Evolutionary conservation across 148 eudicot genomes (phyloP).

Genomic region (Limonium bicolor): DNA sequence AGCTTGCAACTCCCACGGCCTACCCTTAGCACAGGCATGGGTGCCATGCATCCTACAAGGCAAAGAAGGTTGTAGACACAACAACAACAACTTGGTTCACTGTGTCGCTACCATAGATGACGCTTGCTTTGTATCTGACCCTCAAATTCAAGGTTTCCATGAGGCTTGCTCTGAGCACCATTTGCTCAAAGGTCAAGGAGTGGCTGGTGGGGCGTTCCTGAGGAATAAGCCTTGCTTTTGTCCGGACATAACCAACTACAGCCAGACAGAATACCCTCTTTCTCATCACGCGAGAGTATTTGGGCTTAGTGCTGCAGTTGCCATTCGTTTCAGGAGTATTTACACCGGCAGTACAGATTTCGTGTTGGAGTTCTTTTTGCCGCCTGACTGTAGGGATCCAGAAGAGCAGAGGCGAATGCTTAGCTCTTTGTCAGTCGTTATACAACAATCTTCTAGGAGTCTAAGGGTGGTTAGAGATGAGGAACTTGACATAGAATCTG

Average conservation of each 20-base stretch:
- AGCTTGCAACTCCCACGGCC: not conserved
- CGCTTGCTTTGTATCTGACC: not conserved
- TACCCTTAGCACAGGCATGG: not conserved
- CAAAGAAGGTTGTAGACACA: not conserved
- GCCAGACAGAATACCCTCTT: not conserved
- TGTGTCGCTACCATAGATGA: not conserved
- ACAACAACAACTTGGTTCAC: not conserved
- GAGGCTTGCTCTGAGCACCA: slow-evolving; percentile 1
- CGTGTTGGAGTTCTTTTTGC: slow-evolving; percentile 1
- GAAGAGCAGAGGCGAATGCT: no score
- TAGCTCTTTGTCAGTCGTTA: not conserved
- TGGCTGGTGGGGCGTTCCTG: not conserved
- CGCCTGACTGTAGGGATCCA: not conserved
- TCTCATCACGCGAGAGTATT: not conserved
- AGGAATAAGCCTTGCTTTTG: not conserved
- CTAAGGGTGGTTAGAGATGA: not conserved
- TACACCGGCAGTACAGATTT: not conserved
- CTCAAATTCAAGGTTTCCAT: not conserved
- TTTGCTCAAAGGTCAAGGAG: not conserved
- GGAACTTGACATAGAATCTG: not conserved
- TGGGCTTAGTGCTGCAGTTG: not conserved
- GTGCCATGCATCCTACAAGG: not conserved
- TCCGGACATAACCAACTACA: not conserved
- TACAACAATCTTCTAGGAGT: not conserved
- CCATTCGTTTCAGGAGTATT: not conserved